Percentiles rank a stretch among this genome's conserved stretches.
phyloP scores from a whole-genome alignment of 345 rosid species.

The Punica granatum region DNA sequence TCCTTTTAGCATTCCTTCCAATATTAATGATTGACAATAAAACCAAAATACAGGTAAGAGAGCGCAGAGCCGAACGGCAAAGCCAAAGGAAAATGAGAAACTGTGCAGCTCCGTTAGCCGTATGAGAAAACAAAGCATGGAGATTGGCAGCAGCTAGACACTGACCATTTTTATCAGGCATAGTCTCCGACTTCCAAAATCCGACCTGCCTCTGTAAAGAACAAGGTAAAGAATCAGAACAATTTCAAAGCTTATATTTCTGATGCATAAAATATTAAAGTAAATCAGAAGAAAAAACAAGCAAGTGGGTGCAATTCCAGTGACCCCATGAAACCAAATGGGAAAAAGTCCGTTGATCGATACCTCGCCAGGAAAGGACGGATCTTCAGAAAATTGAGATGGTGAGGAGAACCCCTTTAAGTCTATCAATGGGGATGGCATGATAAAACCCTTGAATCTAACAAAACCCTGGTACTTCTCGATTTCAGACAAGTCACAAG shows the following conservation, averaged over 20 bases:
- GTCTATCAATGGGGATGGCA: constrained; percentile 33
- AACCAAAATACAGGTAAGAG: neutral
- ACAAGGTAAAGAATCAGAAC: constrained; percentile 11
- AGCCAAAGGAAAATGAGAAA: neutral
- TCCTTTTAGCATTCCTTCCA: neutral
- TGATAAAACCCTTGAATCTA: constrained; percentile 12
- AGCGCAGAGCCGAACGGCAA: neutral
- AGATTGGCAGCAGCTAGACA: constrained; percentile 7
- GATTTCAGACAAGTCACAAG: neutral
- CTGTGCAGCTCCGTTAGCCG: neutral
- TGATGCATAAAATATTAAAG: neutral
- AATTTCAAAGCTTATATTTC: neutral
- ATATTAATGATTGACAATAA: too few species aligned
- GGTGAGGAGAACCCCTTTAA: constrained; percentile 26
- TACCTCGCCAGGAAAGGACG: constrained; percentile 30
- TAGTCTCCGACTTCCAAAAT: constrained; percentile 33
- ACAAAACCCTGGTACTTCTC: neutral
- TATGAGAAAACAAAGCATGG: neutral
- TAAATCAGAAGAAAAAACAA: neutral
- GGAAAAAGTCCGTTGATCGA: constrained; percentile 1
- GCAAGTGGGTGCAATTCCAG: neutral
- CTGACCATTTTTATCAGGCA: constrained; percentile 34
- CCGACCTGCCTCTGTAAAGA: constrained; percentile 36
- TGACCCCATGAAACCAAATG: neutral
- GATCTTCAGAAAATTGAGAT: constrained; percentile 23